Base-by-base conservation (phyloP, 768 basidiomycete genomes). In the Psilocybe cubensis region DNA sequence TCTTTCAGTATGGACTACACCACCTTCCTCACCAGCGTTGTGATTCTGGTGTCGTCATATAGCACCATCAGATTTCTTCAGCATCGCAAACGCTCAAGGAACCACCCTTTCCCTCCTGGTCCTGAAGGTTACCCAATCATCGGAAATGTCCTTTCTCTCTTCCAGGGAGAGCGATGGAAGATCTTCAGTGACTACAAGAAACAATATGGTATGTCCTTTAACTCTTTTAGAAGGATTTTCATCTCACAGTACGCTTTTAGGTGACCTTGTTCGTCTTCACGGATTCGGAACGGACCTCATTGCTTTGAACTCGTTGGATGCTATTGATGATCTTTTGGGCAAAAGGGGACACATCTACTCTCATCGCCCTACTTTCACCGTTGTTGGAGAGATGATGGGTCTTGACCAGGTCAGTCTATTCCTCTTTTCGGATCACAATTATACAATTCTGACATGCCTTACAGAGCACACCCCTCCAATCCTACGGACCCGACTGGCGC, bases 371-470 rank as follows among this genome's bases (percentile, higher is more conserved):
- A 29, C 18, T 18, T 59, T 54, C 38, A 54, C 57, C 14, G 52
- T 59, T 10, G 57, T 59, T 10, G 57, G 57, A 14, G 57, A 59
- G 24, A 29, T 59, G 45, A 59, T 59, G 57, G 57, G 57, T 14
- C 57, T 59, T 33, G 57, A 59, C 35, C 44, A 45, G 27, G 57
- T 47, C 3, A 40, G 45, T 24, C 18, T 23, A 1, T 7, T 38
- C 14, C 12, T 2, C 0, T 7, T 20, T 47, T 20, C 4, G 12
- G n/a, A 2, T 23, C 12, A 4, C 21, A 55, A 38, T 20, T 38
- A 6, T 14, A 35, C 3, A 8, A 11, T 8, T 17, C 9, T 44
- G 50, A 8, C 25, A 14, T n/a, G 6, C 11, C 14, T 24, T 0
- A 20, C 35, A 59, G 57, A 53, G 57, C 10, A 59, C 52, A 29